Percentiles rank a stretch among this genome's conserved stretches.
Evolutionary conservation across 2,329 filamentous ascomycete genomes (phyloP).

Genomic region (Hypoxylon sp.): DNA sequence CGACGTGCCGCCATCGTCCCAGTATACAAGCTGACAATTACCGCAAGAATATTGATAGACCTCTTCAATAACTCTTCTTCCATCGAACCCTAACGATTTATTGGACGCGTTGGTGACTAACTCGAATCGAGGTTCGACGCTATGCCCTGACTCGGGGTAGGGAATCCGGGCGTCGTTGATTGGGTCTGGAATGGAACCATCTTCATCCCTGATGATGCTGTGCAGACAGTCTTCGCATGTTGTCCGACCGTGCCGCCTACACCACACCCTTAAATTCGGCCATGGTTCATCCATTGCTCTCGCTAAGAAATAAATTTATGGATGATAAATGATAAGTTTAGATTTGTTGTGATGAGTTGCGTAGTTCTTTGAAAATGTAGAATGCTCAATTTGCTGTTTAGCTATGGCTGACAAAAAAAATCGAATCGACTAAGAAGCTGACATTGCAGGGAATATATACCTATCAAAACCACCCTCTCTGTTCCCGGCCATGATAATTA

Average conservation of each 20-base stretch:
- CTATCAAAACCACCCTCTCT: not conserved
- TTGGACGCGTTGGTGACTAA: too few species aligned
- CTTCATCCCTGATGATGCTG: constrained; percentile 18
- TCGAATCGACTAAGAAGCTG: not conserved
- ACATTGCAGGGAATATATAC: constrained; percentile 7
- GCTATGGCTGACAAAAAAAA: not conserved
- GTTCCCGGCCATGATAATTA: not conserved
- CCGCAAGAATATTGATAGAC: too few species aligned
- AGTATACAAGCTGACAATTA: constrained; percentile 14
- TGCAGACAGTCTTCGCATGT: constrained; percentile 35
- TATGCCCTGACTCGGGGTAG: constrained; percentile 13
- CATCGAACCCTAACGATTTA: too few species aligned
- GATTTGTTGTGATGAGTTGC: not conserved
- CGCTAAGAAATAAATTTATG: not conserved
- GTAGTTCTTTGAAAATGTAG: not conserved
- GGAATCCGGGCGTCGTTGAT: not conserved
- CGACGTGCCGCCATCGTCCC: not conserved
- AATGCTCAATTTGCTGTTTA: not conserved
- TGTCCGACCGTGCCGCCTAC: constrained; percentile 16
- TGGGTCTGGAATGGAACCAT: not conserved
- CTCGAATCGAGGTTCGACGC: constrained; percentile 29
- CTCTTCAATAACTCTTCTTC: too few species aligned
- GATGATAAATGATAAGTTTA: not conserved
- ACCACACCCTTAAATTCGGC: too few species aligned
- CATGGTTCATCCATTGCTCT: too few species aligned